phyloP scores from a whole-genome alignment of 2,329 filamentous ascomycete species.

The Talaromyces sp. region DNA sequence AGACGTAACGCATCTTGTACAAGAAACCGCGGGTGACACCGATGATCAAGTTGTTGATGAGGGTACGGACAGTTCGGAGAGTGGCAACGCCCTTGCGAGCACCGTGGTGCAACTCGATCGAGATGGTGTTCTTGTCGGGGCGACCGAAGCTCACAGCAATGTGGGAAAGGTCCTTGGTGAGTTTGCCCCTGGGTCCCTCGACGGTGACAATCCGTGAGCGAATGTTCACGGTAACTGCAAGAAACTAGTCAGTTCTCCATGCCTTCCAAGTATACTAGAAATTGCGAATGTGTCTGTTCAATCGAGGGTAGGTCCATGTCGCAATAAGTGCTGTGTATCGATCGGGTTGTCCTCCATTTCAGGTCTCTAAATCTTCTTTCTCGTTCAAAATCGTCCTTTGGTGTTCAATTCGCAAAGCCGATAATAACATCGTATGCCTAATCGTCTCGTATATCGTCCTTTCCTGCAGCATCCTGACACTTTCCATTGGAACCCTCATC shows the following conservation, averaged over 20 bases:
- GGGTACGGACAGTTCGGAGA: slow-evolving; percentile 93
- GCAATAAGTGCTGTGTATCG: neutral
- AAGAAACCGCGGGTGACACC: slow-evolving; percentile 99
- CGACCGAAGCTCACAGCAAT: slow-evolving; percentile 92
- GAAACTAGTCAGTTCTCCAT: slow-evolving; percentile 28
- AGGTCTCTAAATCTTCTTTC: neutral
- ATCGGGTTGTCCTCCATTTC: neutral
- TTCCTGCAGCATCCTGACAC: neutral
- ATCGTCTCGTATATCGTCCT: neutral
- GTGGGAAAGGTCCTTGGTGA: slow-evolving; percentile 94
- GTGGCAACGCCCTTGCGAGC: slow-evolving; percentile 96
- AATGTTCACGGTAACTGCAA: slow-evolving; percentile 92
- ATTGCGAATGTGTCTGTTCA: neutral
- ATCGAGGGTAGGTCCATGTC: neutral
- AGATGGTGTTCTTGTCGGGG: slow-evolving; percentile 81
- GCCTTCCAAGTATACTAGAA: neutral
- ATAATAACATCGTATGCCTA: neutral
- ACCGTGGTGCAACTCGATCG: slow-evolving; percentile 98
- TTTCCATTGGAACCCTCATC: neutral
- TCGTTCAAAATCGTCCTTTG: neutral
- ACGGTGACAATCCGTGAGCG: slow-evolving; percentile 96
- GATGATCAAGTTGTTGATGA: slow-evolving; percentile 98
- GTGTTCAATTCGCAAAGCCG: neutral
- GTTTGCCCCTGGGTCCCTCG: slow-evolving; percentile 96
- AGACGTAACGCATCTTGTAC: slow-evolving; percentile 99